Evolutionary conservation across 2,329 filamentous ascomycete species (phyloP).

Genomic region (Neophaeococcomyces mojaviensis): DNA sequence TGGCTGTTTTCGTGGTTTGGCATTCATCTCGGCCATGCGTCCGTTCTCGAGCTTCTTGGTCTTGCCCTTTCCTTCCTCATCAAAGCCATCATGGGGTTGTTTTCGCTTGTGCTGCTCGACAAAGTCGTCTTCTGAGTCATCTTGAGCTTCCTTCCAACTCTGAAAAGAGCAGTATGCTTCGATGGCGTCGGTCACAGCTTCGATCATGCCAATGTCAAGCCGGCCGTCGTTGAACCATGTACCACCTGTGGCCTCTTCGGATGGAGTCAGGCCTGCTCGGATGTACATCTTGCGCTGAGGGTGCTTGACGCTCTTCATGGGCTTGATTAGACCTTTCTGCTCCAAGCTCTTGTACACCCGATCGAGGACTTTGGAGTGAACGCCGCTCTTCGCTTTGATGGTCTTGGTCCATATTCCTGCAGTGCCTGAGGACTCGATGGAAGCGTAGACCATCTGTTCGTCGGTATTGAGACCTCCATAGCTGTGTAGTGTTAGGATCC

Average conservation of each 20-base stretch:
- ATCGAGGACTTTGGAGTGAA: slow-evolving; percentile 76
- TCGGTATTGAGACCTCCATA: slow-evolving; percentile 48
- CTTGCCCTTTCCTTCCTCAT: slow-evolving; percentile 16
- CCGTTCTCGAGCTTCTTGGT: slow-evolving; percentile 12
- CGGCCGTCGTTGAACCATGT: slow-evolving; percentile 83
- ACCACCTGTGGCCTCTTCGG: slow-evolving; percentile 84
- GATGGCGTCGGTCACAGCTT: slow-evolving; percentile 52
- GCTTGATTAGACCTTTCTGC: slow-evolving; percentile 71
- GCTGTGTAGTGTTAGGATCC: slow-evolving; percentile 20
- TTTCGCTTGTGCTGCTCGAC: slow-evolving; percentile 8
- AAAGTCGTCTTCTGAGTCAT: slow-evolving; percentile 18
- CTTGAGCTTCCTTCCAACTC: slow-evolving; percentile 57
- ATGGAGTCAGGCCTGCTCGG: slow-evolving; percentile 73
- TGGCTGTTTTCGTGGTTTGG: slow-evolving; percentile 11
- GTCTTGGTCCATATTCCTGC: slow-evolving; percentile 88
- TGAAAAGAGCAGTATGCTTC: slow-evolving; percentile 64
- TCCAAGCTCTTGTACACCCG: slow-evolving; percentile 79
- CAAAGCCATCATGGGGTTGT: slow-evolving; percentile 20
- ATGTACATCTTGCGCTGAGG: slow-evolving; percentile 95
- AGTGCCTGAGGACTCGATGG: slow-evolving; percentile 76
- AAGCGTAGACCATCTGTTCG: slow-evolving; percentile 73
- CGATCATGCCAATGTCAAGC: slow-evolving; percentile 81
- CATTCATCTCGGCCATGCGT: neutral
- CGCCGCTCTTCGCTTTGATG: slow-evolving; percentile 69
- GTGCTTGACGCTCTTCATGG: slow-evolving; percentile 85